Percentiles rank a stretch among this genome's conserved stretches.
These are phyloP conservation scores for Aristolochia contorta DNA, from an alignment of 164 flowering plant species.

Conservation along the genomic window DNA sequence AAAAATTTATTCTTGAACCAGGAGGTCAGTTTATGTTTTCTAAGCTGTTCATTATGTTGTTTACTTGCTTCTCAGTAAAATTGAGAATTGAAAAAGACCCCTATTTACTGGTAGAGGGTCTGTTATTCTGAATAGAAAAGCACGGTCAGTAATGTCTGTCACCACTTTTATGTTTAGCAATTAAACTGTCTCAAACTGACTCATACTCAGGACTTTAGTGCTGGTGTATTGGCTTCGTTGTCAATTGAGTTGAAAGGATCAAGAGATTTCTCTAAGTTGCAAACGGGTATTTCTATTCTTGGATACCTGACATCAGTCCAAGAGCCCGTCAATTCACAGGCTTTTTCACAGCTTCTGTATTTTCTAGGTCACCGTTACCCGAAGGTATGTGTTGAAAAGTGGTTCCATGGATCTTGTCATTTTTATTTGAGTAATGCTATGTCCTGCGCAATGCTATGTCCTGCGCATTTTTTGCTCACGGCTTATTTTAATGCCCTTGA, in stretches of 20 bases:
- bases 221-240: slow-evolving; percentile 61
- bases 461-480: too few species aligned
- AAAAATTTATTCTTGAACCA: slow-evolving; percentile 47
- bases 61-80: slow-evolving; percentile 2
- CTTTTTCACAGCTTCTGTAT: slow-evolving; percentile 62
- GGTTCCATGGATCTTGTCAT: background rate
- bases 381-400: slow-evolving; percentile 42
- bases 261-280: slow-evolving; percentile 77
- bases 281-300: slow-evolving; percentile 78
- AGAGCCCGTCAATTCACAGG: slow-evolving; percentile 42
- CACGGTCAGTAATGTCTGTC: background rate
- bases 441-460: too few species aligned
- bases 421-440: too few species aligned
- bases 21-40: slow-evolving; percentile 51
- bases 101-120: too few species aligned
- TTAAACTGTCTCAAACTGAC: slow-evolving; percentile 27
- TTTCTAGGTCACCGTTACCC: slow-evolving; percentile 84
- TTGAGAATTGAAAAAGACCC: too few species aligned
- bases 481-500: too few species aligned
- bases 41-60: background rate
- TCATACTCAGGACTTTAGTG: slow-evolving; percentile 41
- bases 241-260: slow-evolving; percentile 57
- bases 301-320: slow-evolving; percentile 68
- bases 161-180: background rate
- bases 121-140: too few species aligned